phyloP scores from a whole-genome alignment of 306 rosid genomes.

The Ochetophila trinervis region DNA sequence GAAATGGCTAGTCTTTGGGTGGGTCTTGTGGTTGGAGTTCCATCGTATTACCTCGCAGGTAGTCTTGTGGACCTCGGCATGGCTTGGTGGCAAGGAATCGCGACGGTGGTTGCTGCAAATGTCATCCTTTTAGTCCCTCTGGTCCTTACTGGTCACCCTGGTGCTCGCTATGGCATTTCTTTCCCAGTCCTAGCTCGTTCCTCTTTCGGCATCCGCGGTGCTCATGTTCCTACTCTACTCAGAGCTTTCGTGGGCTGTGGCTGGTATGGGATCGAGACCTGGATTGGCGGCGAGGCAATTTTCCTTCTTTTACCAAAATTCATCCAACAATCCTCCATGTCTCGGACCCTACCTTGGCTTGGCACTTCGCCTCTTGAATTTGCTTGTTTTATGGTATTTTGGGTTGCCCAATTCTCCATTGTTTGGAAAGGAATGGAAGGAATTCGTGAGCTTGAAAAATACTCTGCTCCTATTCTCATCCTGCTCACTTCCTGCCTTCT shows the following conservation, averaged over 20 bases:
- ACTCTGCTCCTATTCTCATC: slow-evolving; percentile 82
- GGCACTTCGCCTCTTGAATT: slow-evolving; percentile 87
- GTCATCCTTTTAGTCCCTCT: slow-evolving; percentile 50
- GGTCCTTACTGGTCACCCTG: slow-evolving; percentile 74
- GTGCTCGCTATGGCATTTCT: slow-evolving; percentile 75
- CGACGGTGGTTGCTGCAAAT: slow-evolving; percentile 71
- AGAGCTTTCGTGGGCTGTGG: slow-evolving; percentile 92
- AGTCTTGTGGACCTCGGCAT: slow-evolving; percentile 88
- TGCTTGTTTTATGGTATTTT: slow-evolving; percentile 57
- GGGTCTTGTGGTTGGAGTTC: slow-evolving; percentile 89
- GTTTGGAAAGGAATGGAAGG: slow-evolving; percentile 88
- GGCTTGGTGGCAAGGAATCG: slow-evolving; percentile 98
- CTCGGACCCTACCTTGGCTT: slow-evolving; percentile 54
- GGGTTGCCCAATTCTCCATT: slow-evolving; percentile 59
- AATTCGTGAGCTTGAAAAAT: slow-evolving; percentile 67
- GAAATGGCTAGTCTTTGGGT: slow-evolving; percentile 80
- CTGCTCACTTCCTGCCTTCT: slow-evolving; percentile 51
- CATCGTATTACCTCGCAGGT: slow-evolving; percentile 83
- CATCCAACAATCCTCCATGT: slow-evolving; percentile 32
- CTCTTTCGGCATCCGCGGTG: slow-evolving; percentile 77
- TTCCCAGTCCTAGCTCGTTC: slow-evolving; percentile 86
- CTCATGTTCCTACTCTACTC: slow-evolving; percentile 77
- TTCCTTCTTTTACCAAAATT: slow-evolving; percentile 63
- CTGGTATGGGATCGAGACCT: slow-evolving; percentile 94
- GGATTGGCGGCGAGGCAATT: slow-evolving; percentile 95